Base-by-base conservation (phyloP, 2,329 filamentous ascomycete genomes). In the Parastagonospora avenae region DNA sequence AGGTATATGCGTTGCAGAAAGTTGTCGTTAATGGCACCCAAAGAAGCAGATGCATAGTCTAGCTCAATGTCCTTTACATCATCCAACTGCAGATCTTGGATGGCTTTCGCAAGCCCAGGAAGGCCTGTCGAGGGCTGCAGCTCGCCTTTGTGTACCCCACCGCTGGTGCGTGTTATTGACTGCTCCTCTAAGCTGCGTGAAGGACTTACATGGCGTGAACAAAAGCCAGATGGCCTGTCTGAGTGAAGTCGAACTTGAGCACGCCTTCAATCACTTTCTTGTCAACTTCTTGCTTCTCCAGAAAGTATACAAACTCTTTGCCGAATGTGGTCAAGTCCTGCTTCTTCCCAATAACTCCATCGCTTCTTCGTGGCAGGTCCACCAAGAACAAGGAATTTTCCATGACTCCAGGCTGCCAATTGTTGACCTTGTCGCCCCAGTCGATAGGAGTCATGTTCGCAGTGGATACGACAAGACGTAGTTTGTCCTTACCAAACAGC, bases 381-480 rank as follows among this genome's bases (percentile, higher is more conserved):
- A 99, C 92, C n/a, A 97, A 69, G 69, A 96, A 97, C 7, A 92
- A 85, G 63, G 87, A 88, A 46, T 74, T 71, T 50, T 73, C 68
- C 62, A 68, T 59, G 6, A 71, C 59, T 2, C 64, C 70, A 15
- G 66, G 59, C 43, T 71, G 69, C 67, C 66, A 70, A 19, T 60
- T 75, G 1, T 90, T 90, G 2, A 80, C 82, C 12, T 59, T 54
- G 70, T 95, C 91, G 8, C 92, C 93, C 92, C 94, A 97, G 68
- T 99, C 93, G 64, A 90, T 91, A 7, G 85, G 80, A 10, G 89
- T 86, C 42, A 97, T 77, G 64, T 99, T 99, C 1, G 92, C 94
- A 3, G 88, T 93, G 0, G 94, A 92, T 2, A 97, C 79, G 1
- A 89, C 93, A 38, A 99, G 80, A 6, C 94, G 85, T 12, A 97